phyloP scores from a whole-genome alignment of 2,329 filamentous ascomycete genomes.

The Nemania sp. region DNA sequence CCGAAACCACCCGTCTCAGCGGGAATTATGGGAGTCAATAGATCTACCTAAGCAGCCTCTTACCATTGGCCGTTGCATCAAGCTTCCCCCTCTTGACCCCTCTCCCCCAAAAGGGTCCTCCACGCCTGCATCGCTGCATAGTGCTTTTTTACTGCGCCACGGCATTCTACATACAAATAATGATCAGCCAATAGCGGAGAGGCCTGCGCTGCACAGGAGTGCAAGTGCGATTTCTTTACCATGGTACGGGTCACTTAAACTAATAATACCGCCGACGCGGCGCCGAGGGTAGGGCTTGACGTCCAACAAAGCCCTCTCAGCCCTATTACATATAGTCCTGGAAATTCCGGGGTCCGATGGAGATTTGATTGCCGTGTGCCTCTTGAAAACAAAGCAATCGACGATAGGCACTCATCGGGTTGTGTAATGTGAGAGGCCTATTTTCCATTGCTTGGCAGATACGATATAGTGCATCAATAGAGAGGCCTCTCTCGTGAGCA shows the following conservation, averaged over 20 bases:
- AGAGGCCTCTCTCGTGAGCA: background rate
- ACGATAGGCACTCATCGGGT: background rate
- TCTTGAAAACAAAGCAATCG: background rate
- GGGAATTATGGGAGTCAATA: no score
- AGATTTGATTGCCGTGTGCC: no score
- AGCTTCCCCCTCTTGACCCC: background rate
- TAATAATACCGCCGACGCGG: constrained; percentile 14
- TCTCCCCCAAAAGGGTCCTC: background rate
- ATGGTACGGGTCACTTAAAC: background rate
- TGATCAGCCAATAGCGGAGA: constrained; percentile 5
- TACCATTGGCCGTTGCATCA: background rate
- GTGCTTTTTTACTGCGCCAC: constrained; percentile 13
- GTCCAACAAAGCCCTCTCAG: background rate
- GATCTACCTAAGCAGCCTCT: no score
- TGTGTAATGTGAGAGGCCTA: no score
- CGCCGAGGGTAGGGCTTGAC: constrained; percentile 2
- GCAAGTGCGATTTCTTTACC: constrained; percentile 2
- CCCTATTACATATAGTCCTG: background rate
- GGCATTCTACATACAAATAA: background rate
- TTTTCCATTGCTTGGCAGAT: no score
- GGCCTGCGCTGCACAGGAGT: constrained; percentile 6
- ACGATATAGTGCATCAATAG: background rate
- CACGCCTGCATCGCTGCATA: constrained; percentile 4
- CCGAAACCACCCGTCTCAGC: no score
- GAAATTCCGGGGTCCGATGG: background rate